Conservation (phyloP, 805 yeast species). For the Ascoidea asiatica region DNA sequence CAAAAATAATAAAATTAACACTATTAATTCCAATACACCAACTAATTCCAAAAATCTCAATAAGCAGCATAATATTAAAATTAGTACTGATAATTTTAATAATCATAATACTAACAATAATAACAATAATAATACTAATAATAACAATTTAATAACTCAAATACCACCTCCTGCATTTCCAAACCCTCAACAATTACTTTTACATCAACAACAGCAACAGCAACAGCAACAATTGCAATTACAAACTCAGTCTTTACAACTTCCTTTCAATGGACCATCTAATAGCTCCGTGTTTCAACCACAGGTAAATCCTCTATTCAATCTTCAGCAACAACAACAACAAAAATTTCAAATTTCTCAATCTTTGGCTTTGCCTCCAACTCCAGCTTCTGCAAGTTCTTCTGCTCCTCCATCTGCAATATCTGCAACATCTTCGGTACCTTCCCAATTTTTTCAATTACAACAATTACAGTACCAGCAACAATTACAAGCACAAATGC, state of each 20-base stretch:
- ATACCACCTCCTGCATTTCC: not conserved
- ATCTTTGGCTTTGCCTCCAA: constrained; percentile 2
- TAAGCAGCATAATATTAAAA: not conserved
- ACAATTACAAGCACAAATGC: not conserved
- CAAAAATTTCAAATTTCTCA: constrained; percentile 4
- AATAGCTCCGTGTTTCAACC: not conserved
- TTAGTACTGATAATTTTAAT: constrained; percentile 4
- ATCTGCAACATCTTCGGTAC: constrained; percentile 5
- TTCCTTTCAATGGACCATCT: constrained; percentile 8
- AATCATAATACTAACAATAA: constrained; percentile 2
- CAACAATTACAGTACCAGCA: not conserved
- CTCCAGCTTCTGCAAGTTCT: not conserved
- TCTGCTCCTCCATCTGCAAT: constrained; percentile 3
- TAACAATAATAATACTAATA: constrained; percentile 5
- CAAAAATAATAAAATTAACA: too few relatives aligned
- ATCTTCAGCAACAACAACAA: not conserved
- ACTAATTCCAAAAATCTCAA: constrained; percentile 8
- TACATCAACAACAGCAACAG: constrained; percentile 10
- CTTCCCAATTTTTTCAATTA: not conserved
- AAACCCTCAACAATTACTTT: not conserved
- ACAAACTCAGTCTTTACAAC: not conserved
- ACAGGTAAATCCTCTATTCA: too few relatives aligned
- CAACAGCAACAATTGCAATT: constrained; percentile 8
- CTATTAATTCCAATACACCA: constrained; percentile 16
- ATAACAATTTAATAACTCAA: constrained; percentile 7